Evolutionary conservation across 345 rosid species (phyloP).

Genomic region (Brassica rapa): DNA sequence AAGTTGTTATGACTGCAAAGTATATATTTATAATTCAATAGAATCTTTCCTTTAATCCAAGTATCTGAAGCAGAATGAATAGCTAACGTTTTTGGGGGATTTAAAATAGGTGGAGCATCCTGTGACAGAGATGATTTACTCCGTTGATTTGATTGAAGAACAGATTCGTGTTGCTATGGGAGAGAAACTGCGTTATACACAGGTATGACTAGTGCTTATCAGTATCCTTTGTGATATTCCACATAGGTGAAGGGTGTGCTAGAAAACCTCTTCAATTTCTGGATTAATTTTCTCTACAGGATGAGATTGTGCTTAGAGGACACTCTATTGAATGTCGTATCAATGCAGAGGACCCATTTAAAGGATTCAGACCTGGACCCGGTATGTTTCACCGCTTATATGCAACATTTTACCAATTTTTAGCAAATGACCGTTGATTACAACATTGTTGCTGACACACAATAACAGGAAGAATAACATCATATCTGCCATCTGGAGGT

Average conservation of each 20-base stretch:
- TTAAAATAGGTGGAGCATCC: constrained; percentile 92
- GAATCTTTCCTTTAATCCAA: not conserved
- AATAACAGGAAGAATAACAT: constrained; percentile 82
- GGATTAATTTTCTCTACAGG: constrained; percentile 48
- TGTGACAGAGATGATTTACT: constrained; percentile 97
- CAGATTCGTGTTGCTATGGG: constrained; percentile 99
- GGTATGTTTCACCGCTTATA: constrained; percentile 47
- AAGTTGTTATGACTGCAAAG: not conserved
- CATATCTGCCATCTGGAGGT: constrained; percentile 98
- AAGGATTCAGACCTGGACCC: constrained; percentile 97
- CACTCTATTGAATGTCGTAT: constrained; percentile 99
- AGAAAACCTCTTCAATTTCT: constrained; percentile 3
- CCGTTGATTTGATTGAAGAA: constrained; percentile 95
- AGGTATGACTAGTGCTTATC: constrained; percentile 44
- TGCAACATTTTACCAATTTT: not conserved
- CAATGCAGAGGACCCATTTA: constrained; percentile 97
- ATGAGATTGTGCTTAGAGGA: constrained; percentile 90
- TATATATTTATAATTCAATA: not conserved
- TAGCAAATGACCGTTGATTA: not conserved
- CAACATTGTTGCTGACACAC: not conserved
- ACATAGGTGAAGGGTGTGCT: not conserved
- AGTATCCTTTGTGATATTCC: not conserved
- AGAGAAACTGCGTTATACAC: constrained; percentile 80
- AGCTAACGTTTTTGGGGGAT: constrained; percentile 3
- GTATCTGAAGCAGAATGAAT: not conserved